phyloP scores from a whole-genome alignment of 2,329 filamentous ascomycete species.

The Geosmithia putterillii region DNA sequence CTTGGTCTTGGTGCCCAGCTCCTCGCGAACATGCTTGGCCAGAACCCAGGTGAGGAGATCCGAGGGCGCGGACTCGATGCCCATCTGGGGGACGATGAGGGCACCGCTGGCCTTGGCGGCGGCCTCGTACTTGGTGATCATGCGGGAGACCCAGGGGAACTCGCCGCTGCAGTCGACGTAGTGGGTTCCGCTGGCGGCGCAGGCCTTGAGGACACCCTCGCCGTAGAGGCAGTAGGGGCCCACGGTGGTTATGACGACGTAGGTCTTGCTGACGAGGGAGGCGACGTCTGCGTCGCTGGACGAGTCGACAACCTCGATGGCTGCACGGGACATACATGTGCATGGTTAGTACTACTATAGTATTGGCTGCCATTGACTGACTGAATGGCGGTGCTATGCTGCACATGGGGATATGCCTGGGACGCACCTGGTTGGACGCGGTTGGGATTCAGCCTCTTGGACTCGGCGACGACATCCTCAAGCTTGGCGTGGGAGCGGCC shows the following conservation, averaged over 20 bases:
- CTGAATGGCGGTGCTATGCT: no score
- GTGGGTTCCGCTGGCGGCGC: slow-evolving; percentile 49
- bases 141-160: slow-evolving; percentile 40
- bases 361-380: slow-evolving; percentile 13
- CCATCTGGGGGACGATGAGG: slow-evolving; percentile 48
- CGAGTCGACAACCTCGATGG: slow-evolving; percentile 39
- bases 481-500: slow-evolving; percentile 73
- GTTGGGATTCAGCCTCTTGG: slow-evolving; percentile 56
- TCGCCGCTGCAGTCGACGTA: slow-evolving; percentile 55
- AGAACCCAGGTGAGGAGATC: slow-evolving; percentile 46
- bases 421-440: slow-evolving; percentile 61
- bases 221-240: slow-evolving; percentile 46
- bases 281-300: slow-evolving; percentile 31
- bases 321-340: slow-evolving; percentile 13
- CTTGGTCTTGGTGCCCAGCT: slow-evolving; percentile 33
- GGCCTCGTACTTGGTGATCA: slow-evolving; percentile 47
- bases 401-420: no score
- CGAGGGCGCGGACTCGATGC: slow-evolving; percentile 48
- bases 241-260: slow-evolving; percentile 43
- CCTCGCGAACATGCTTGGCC: slow-evolving; percentile 34
- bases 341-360: neutral
- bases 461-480: slow-evolving; percentile 51
- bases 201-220: slow-evolving; percentile 47
- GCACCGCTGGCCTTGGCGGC: slow-evolving; percentile 40
- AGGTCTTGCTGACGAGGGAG: slow-evolving; percentile 41